Conservation (phyloP, 2,329 filamentous ascomycete species). For the Ambrosiella cleistominuta region DNA sequence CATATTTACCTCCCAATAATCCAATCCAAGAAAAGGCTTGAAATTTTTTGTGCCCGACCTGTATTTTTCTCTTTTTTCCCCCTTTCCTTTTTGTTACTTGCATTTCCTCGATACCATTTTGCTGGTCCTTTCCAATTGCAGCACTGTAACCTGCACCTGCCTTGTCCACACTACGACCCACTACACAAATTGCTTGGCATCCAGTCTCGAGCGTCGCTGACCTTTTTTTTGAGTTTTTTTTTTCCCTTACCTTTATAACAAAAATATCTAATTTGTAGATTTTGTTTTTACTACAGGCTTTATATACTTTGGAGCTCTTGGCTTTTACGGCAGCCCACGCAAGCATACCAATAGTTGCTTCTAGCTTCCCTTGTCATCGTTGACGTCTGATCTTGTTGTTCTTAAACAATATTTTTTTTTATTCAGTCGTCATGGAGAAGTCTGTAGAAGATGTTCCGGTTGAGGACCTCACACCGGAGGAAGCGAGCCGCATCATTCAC, state of each 20-base stretch:
- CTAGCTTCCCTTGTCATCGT: neutral
- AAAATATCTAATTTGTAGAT: neutral
- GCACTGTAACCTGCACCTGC: neutral
- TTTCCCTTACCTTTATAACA: neutral
- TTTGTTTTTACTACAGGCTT: slow-evolving; percentile 1
- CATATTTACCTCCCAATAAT: neutral
- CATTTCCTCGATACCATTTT: neutral
- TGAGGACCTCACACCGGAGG: slow-evolving; percentile 44
- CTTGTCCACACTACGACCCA: slow-evolving; percentile 5
- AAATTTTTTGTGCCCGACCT: neutral
- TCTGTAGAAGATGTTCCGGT: slow-evolving; percentile 25
- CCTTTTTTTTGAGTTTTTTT: slow-evolving; percentile 1
- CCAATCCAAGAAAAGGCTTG: neutral
- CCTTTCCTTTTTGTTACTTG: neutral
- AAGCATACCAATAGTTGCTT: neutral
- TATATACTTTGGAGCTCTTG: neutral
- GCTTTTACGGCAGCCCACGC: neutral
- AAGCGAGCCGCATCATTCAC: slow-evolving; percentile 51
- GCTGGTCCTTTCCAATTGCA: slow-evolving; percentile 1
- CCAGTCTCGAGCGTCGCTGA: neutral
- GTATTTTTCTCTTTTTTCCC: slow-evolving; percentile 5
- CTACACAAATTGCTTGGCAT: slow-evolving; percentile 5
- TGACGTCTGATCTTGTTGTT: neutral
- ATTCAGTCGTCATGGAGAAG: slow-evolving; percentile 8
- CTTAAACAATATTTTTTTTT: neutral